These are phyloP conservation scores for Globisporangium recalcitrans DNA, from an alignment of 352 stramenopile species.

Conservation along the genomic window DNA sequence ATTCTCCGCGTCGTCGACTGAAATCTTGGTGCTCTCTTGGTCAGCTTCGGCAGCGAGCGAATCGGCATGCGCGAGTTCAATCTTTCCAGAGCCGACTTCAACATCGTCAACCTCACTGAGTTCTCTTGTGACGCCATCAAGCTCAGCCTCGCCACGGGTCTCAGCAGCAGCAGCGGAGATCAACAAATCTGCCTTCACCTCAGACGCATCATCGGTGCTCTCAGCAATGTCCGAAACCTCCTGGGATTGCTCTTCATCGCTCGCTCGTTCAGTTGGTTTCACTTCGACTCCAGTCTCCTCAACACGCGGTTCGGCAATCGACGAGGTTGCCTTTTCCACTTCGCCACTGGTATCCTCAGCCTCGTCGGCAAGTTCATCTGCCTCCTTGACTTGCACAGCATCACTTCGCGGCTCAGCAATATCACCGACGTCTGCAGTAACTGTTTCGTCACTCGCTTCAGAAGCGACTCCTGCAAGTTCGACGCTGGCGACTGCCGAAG, in stretches of 20 bases:
- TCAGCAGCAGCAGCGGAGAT: background rate
- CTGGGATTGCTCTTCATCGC: background rate
- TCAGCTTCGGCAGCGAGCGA: background rate
- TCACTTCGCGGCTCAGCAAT: background rate
- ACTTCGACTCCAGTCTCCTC: background rate
- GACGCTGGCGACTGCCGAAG: background rate
- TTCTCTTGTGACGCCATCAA: background rate
- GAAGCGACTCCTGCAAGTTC: background rate
- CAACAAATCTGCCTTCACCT: background rate
- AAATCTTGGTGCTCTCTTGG: background rate
- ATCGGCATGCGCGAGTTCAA: background rate
- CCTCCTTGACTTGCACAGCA: background rate
- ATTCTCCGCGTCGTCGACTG: background rate
- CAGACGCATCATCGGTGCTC: background rate
- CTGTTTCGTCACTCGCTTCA: background rate
- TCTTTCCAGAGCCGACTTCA: background rate
- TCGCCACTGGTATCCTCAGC: background rate
- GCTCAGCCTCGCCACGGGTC: background rate
- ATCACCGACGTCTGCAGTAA: background rate
- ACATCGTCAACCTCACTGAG: background rate
- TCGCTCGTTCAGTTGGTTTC: background rate
- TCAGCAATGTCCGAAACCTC: background rate
- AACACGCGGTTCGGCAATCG: background rate
- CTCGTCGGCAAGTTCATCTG: background rate
- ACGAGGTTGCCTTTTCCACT: background rate